These are phyloP conservation scores for Aquanectria penicillioides DNA, from an alignment of 2,329 filamentous ascomycete species.

Conservation along the genomic window DNA sequence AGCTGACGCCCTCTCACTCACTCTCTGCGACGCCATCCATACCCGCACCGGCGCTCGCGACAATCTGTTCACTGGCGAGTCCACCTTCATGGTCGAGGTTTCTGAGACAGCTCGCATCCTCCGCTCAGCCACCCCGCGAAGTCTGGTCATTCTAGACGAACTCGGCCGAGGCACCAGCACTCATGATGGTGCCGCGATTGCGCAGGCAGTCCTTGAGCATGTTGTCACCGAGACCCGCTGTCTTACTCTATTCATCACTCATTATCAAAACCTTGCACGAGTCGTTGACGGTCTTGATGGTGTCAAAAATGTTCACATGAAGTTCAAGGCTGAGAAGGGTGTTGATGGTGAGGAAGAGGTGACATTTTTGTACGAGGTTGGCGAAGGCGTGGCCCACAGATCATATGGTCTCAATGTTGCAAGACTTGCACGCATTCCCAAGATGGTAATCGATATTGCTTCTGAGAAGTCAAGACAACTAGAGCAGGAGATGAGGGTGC, in stretches of 20 bases:
- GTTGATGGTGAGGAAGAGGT: conserved; percentile 75
- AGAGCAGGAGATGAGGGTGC: conserved; percentile 75
- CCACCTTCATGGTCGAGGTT: conserved; percentile 98
- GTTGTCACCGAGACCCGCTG: conserved; percentile 79
- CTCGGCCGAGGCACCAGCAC: conserved; percentile 93
- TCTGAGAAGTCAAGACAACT: conserved; percentile 81
- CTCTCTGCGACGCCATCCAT: conserved; percentile 89
- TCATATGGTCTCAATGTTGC: conserved; percentile 97
- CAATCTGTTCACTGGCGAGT: conserved; percentile 94
- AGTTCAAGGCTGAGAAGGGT: conserved; percentile 67
- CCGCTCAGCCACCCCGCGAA: conserved; percentile 85
- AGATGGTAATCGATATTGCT: conserved; percentile 80
- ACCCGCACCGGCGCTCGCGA: conserved; percentile 97
- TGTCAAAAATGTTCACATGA: conserved; percentile 94
- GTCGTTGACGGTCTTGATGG: conserved; percentile 75
- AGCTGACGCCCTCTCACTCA: conserved; percentile 76
- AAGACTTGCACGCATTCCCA: conserved; percentile 82
- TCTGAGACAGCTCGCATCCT: conserved; percentile 92
- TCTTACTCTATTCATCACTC: conserved; percentile 94
- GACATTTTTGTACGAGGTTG: conserved; percentile 94
- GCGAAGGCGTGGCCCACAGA: conserved; percentile 89
- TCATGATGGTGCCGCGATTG: conserved; percentile 96
- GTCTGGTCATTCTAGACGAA: conserved; percentile 92
- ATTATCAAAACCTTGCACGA: conserved; percentile 86
- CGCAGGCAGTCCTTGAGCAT: conserved; percentile 88